These are phyloP conservation scores for Flaveria sonorensis DNA, from an alignment of 129 eudicot genomes.

Conservation along the genomic window DNA sequence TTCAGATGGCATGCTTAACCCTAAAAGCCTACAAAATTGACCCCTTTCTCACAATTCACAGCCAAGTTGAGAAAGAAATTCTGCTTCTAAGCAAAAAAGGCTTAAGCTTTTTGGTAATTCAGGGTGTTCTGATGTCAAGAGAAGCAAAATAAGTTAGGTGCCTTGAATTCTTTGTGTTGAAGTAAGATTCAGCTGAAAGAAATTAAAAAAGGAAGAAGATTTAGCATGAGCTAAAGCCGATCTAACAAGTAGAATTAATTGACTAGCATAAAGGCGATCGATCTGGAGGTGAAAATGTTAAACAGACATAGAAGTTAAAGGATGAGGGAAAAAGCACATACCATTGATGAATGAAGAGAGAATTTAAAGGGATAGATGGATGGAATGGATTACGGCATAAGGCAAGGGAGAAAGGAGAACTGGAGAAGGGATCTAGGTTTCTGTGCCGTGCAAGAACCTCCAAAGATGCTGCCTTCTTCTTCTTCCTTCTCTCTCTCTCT, in stretches of 20 bases:
- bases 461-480: constrained; percentile 24
- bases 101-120: too few relatives aligned
- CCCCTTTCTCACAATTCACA: too few relatives aligned
- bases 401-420: constrained; percentile 44
- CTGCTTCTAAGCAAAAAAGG: too few relatives aligned
- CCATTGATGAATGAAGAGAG: constrained; percentile 20
- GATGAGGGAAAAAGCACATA: constrained; percentile 5
- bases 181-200: background rate
- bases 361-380: background rate
- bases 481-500: background rate
- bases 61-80: too few relatives aligned
- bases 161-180: too few relatives aligned
- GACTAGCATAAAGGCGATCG: constrained; percentile 32
- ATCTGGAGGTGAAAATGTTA: background rate
- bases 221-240: constrained; percentile 14
- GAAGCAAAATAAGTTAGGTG: too few relatives aligned
- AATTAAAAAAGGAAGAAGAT: too few relatives aligned
- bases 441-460: constrained; percentile 89
- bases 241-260: constrained; percentile 27
- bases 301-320: background rate
- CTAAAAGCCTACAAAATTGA: too few relatives aligned
- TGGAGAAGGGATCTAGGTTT: constrained; percentile 71
- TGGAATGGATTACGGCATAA: constrained; percentile 84
- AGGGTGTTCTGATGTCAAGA: too few relatives aligned
- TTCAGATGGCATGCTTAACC: too few relatives aligned